A percentile compares a stretch with the other conserved stretches of the same genome.
These are phyloP conservation scores for Haplosporangium sp. DNA, from an alignment of 371 early-diverging fungal genomes.

Conservation along the genomic window DNA sequence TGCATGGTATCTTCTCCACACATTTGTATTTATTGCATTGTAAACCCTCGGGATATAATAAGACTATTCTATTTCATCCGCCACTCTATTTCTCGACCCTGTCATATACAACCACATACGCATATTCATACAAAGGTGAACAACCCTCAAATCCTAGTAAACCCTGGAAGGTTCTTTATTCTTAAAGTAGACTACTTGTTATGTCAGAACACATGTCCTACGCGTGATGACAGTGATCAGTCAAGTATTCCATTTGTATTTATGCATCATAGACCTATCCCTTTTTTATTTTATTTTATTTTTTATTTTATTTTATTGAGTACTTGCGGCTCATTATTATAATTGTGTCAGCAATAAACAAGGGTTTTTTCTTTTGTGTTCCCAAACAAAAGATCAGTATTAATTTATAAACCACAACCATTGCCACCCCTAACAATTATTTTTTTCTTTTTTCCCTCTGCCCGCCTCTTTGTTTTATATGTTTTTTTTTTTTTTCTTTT, in stretches of 20 bases:
- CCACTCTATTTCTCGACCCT: background rate
- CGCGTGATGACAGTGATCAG: background rate
- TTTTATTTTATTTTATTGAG: too few species aligned
- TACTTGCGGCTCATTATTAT: too few species aligned
- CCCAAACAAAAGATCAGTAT: conserved; percentile 1
- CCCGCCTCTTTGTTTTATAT: background rate
- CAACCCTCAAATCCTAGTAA: background rate
- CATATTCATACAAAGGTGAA: too few species aligned
- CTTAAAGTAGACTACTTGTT: too few species aligned
- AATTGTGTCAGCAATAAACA: background rate
- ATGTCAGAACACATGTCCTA: background rate
- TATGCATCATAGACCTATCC: too few species aligned
- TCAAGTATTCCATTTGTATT: too few species aligned
- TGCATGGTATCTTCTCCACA: too few species aligned
- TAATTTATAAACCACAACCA: background rate
- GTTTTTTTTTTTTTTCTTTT: background rate
- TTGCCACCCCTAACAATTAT: background rate
- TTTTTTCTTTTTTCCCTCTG: background rate
- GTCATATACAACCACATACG: background rate
- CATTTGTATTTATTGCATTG: background rate
- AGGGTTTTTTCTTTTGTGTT: conserved; percentile 1
- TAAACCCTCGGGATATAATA: background rate
- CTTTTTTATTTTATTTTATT: too few species aligned
- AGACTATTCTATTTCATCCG: conserved; percentile 1
- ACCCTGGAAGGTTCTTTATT: background rate